A percentile compares a stretch with the other conserved stretches of the same genome.
Conservation (phyloP, 495 filamentous ascomycete genomes). For the Aspergillus heteromorphus region DNA sequence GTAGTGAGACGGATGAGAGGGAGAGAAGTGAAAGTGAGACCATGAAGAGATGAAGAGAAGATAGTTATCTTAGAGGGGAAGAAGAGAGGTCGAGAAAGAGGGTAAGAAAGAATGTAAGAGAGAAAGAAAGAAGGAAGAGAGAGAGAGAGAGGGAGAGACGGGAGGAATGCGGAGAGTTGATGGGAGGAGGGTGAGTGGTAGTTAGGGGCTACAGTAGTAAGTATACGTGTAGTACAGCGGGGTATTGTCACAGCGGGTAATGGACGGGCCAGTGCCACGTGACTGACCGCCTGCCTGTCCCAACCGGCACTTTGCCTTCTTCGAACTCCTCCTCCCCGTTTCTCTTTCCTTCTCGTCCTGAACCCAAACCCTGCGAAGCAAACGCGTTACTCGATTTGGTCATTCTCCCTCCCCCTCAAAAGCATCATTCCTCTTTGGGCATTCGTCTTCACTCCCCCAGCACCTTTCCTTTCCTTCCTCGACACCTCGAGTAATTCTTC, state of each 20-base stretch:
- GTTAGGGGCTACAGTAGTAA: too few relatives aligned
- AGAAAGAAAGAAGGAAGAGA: too few relatives aligned
- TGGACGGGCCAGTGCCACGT: conserved; percentile 18
- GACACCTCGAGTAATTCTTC: conserved; percentile 9
- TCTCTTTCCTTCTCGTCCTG: conserved; percentile 32
- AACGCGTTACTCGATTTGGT: conserved; percentile 53
- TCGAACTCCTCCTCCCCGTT: conserved; percentile 31
- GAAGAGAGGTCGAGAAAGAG: too few relatives aligned
- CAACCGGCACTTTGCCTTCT: conserved; percentile 39
- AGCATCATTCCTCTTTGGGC: conserved; percentile 48
- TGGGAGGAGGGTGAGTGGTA: too few relatives aligned
- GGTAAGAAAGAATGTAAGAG: too few relatives aligned
- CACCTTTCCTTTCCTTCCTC: conserved; percentile 18
- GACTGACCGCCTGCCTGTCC: conserved; percentile 39
- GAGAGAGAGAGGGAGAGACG: too few relatives aligned
- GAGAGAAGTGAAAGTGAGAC: too few relatives aligned
- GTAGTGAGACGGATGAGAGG: neutral
- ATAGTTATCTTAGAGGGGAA: too few relatives aligned
- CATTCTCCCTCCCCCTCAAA: conserved; percentile 36
- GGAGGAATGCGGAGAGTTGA: too few relatives aligned
- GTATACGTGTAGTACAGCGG: neutral
- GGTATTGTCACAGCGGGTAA: neutral
- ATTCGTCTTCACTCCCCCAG: conserved; percentile 21
- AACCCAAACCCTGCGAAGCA: conserved; percentile 40
- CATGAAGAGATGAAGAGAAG: neutral